Conservation (phyloP, 805 yeast genomes). For the Wickerhamiella shivajii region DNA sequence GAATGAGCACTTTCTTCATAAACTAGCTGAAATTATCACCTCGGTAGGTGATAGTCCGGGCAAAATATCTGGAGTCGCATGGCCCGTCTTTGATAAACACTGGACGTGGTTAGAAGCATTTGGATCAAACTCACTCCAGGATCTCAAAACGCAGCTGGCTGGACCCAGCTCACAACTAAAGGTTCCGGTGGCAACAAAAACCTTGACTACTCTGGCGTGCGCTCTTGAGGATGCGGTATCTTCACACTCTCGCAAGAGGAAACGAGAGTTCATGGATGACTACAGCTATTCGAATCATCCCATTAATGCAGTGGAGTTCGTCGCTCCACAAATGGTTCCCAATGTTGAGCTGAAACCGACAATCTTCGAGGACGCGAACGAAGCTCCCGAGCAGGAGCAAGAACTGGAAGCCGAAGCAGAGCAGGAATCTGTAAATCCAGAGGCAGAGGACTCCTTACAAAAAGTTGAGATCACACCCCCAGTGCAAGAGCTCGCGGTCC, state of each 20-base stretch:
- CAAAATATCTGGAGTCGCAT: too few relatives aligned
- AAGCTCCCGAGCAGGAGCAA: not conserved
- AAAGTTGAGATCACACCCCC: too few relatives aligned
- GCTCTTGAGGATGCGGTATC: constrained; percentile 6
- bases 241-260: not conserved
- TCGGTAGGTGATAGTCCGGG: constrained; percentile 1
- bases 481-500: too few relatives aligned
- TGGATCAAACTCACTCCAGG: too few relatives aligned
- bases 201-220: too few relatives aligned
- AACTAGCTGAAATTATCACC: constrained; percentile 9
- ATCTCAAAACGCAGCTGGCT: too few relatives aligned
- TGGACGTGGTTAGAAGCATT: too few relatives aligned
- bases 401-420: not conserved
- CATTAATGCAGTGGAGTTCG: constrained; percentile 4
- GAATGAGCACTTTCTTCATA: constrained; percentile 9
- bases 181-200: constrained; percentile 5
- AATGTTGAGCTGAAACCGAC: too few relatives aligned
- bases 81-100: too few relatives aligned
- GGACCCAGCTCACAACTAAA: too few relatives aligned
- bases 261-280: not conserved
- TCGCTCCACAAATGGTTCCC: constrained; percentile 10
- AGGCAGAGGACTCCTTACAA: too few relatives aligned
- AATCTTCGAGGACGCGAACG: constrained; percentile 1
- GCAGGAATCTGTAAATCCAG: not conserved
- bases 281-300: constrained; percentile 5